Conservation (phyloP, 139 green algal genomes). For the Microglena sp. region DNA sequence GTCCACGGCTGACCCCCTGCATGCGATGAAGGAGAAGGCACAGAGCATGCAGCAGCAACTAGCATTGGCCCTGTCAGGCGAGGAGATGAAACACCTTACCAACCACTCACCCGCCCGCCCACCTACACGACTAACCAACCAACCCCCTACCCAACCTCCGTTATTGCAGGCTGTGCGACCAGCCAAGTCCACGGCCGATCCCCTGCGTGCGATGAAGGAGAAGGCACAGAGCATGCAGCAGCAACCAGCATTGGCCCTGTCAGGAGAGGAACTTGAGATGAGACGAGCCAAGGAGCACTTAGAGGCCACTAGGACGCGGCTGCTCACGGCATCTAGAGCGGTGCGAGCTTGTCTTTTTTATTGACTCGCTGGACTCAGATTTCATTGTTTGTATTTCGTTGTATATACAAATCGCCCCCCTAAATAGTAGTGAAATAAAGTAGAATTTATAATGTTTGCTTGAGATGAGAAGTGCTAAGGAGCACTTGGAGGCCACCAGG, state of each 20-base stretch:
- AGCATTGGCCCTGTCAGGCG: conserved; percentile 5
- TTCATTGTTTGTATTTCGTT: too few species aligned
- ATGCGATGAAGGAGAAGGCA: neutral
- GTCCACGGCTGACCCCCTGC: neutral
- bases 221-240: conserved; percentile 24
- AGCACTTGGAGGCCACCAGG: conserved; percentile 27
- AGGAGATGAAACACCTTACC: too few species aligned
- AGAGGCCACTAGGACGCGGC: conserved; percentile 26
- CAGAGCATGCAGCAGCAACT: conserved; percentile 10
- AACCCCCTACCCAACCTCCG: too few species aligned
- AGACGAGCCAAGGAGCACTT: conserved; percentile 14
- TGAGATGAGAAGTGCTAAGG: conserved; percentile 17
- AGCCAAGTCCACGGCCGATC: conserved; percentile 19
- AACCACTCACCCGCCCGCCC: too few species aligned
- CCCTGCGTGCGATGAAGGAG: conserved; percentile 41
- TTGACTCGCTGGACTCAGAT: too few species aligned
- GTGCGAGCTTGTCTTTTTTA: too few species aligned
- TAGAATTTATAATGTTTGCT: too few species aligned
- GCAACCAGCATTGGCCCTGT: conserved; percentile 3
- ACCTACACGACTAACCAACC: too few species aligned
- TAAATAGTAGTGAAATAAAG: too few species aligned
- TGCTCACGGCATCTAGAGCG: conserved; percentile 21
- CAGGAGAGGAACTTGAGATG: conserved; percentile 28
- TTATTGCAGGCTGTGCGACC: too few species aligned
- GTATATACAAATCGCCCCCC: too few species aligned